Conservation (phyloP, 164 flowering plant genomes). For the Vitis cinerea region DNA sequence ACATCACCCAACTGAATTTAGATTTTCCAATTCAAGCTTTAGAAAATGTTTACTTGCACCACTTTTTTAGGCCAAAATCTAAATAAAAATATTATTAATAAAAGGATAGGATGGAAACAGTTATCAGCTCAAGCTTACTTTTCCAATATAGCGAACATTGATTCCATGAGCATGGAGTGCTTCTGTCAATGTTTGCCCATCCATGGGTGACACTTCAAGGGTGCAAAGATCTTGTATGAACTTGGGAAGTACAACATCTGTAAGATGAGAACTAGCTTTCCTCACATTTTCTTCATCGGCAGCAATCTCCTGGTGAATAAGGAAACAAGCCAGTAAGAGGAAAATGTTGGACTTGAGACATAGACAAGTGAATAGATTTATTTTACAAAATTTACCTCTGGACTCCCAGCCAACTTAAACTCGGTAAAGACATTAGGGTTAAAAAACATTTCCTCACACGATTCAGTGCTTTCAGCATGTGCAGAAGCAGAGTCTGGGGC, state of each 20-base stretch:
- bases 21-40: neutral
- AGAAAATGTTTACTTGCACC: neutral
- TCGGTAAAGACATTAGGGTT: conserved; percentile 96
- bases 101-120: neutral
- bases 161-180: conserved; percentile 99
- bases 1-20: neutral
- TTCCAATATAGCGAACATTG: conserved; percentile 94
- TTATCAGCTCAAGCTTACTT: conserved; percentile 40
- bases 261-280: conserved; percentile 71
- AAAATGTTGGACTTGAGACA: neutral
- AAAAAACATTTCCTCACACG: conserved; percentile 46
- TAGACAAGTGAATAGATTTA: neutral
- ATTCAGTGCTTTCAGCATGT: conserved; percentile 29
- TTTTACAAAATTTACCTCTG: conserved; percentile 46
- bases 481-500: conserved; percentile 30
- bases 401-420: conserved; percentile 73
- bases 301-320: conserved; percentile 62
- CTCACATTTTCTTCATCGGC: conserved; percentile 87
- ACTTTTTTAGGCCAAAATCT: neutral
- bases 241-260: conserved; percentile 79
- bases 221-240: conserved; percentile 91
- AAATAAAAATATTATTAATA: neutral
- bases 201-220: conserved; percentile 99
- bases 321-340: neutral
- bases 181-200: conserved; percentile 97